phyloP scores from a whole-genome alignment of 129 eudicot species.

The Kitagawia praeruptora region DNA sequence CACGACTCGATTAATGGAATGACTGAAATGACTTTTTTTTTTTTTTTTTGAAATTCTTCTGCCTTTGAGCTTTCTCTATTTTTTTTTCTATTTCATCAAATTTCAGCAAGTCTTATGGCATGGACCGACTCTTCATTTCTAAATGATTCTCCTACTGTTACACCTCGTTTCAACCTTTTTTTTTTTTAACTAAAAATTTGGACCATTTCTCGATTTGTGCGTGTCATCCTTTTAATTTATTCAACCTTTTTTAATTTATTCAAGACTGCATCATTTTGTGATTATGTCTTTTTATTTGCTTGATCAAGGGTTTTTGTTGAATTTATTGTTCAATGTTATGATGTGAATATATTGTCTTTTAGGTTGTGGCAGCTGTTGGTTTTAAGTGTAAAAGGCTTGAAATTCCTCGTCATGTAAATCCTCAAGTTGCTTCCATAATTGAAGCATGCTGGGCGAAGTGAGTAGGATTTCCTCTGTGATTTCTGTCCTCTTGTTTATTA shows the following conservation, averaged over 20 bases:
- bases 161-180: neutral
- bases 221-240: no score
- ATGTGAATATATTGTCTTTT: neutral
- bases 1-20: neutral
- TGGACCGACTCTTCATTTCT: neutral
- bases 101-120: neutral
- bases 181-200: no score
- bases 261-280: neutral
- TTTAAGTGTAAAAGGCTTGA: slow-evolving; percentile 61
- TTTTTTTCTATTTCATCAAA: neutral
- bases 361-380: slow-evolving; percentile 95
- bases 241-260: neutral
- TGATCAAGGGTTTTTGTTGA: neutral
- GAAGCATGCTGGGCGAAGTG: slow-evolving; percentile 95
- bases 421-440: slow-evolving; percentile 60
- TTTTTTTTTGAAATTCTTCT: neutral
- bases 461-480: slow-evolving; percentile 21
- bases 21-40: neutral
- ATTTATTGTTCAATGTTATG: neutral
- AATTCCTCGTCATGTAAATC: slow-evolving; percentile 65
- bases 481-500: neutral
- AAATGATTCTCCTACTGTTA: neutral
- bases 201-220: no score
- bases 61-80: neutral
- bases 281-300: neutral